A percentile compares a stretch with the other conserved stretches of the same genome.
phyloP scores from a whole-genome alignment of 768 basidiomycete species.

The Sporobolomyces roseus region DNA sequence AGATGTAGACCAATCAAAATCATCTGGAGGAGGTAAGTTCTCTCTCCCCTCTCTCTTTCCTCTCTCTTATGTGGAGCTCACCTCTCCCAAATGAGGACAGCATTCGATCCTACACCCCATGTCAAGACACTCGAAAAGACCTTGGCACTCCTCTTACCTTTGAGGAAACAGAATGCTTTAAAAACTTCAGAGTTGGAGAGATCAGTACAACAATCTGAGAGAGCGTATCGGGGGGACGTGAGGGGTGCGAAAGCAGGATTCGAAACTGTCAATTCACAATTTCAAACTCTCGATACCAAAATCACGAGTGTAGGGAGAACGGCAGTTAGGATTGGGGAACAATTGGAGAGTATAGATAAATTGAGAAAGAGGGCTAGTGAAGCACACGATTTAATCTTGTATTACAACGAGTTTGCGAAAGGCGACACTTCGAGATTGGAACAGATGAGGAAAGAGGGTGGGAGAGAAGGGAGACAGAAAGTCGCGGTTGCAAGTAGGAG shows the following conservation, averaged over 20 bases:
- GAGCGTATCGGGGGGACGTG: slow-evolving; percentile 92
- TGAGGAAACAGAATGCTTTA: slow-evolving; percentile 83
- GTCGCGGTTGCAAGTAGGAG: slow-evolving; percentile 82
- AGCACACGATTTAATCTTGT: slow-evolving; percentile 86
- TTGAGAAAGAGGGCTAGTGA: slow-evolving; percentile 89
- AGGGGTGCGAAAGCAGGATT: slow-evolving; percentile 87
- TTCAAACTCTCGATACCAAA: slow-evolving; percentile 63
- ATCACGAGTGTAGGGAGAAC: slow-evolving; percentile 92
- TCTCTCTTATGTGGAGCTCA: neutral
- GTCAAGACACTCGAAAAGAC: slow-evolving; percentile 86
- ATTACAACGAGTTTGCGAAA: slow-evolving; percentile 79
- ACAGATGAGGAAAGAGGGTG: slow-evolving; percentile 71
- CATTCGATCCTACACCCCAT: slow-evolving; percentile 50
- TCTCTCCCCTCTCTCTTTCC: neutral
- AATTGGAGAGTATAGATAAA: slow-evolving; percentile 88
- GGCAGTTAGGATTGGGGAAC: slow-evolving; percentile 92
- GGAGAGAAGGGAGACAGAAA: slow-evolving; percentile 78
- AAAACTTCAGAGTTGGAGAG: slow-evolving; percentile 90
- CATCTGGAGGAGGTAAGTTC: slow-evolving; percentile 10
- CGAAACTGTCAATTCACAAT: slow-evolving; percentile 68
- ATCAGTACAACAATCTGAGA: slow-evolving; percentile 77
- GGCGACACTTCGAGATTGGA: slow-evolving; percentile 56
- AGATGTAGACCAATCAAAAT: slow-evolving; percentile 24
- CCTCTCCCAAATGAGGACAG: slow-evolving; percentile 6
- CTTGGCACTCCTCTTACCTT: slow-evolving; percentile 77